Percentiles rank a stretch among this genome's conserved stretches.
phyloP scores from a whole-genome alignment of 2,329 filamentous ascomycete species.

The Biscogniauxia marginata region DNA sequence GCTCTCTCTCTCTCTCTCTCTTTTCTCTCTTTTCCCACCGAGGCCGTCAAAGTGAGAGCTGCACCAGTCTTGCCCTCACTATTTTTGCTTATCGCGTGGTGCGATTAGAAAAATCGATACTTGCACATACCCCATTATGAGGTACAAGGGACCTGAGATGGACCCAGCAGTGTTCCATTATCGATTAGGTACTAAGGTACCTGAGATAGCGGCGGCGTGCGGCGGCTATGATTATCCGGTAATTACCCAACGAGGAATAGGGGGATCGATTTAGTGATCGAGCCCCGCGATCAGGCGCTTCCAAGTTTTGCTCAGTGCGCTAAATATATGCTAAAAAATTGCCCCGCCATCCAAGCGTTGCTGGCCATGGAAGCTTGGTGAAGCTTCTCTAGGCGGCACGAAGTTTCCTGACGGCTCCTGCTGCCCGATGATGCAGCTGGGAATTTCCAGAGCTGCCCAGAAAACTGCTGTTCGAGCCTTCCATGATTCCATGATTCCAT shows the following conservation, averaged over 20 bases:
- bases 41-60: background rate
- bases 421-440: slow-evolving; percentile 25
- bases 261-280: background rate
- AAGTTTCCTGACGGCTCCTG: slow-evolving; percentile 15
- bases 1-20: background rate
- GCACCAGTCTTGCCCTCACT: no score
- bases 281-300: background rate
- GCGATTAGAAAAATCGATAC: background rate
- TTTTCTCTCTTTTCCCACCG: background rate
- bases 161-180: background rate
- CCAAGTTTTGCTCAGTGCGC: background rate
- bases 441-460: slow-evolving; percentile 10
- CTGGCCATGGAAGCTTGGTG: slow-evolving; percentile 15
- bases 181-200: background rate
- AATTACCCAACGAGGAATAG: no score
- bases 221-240: background rate
- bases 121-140: background rate
- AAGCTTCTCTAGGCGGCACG: slow-evolving; percentile 21
- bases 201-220: background rate
- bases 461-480: slow-evolving; percentile 1
- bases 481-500: background rate
- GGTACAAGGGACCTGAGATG: background rate
- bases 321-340: background rate
- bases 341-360: slow-evolving; percentile 5
- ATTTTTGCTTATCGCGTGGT: no score